A percentile compares a stretch with the other conserved stretches of the same genome.
phyloP scores from a whole-genome alignment of 441 rosid species.

The Euphorbia schlechtendalii region DNA sequence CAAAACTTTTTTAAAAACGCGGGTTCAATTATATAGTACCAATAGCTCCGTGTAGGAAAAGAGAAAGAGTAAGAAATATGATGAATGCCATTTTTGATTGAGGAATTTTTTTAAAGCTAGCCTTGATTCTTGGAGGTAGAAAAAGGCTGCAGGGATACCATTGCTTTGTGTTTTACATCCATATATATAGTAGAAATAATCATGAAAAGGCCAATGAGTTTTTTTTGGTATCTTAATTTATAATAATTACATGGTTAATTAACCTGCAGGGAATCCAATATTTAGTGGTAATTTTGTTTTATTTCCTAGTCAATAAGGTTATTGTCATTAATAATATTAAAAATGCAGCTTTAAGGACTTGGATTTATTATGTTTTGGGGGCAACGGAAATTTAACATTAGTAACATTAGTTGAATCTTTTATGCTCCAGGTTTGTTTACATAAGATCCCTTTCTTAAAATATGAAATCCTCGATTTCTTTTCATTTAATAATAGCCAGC shows the following conservation, averaged over 20 bases:
- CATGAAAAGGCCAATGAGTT: too few species aligned
- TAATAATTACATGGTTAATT: too few species aligned
- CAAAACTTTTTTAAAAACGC: too few species aligned
- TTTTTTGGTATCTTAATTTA: background rate
- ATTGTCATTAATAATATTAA: background rate
- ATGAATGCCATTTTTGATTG: constrained; percentile 17
- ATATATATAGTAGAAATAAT: constrained; percentile 12
- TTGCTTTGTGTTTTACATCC: background rate
- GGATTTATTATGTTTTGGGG: constrained; percentile 9
- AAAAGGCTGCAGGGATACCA: background rate
- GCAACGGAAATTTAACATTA: constrained; percentile 10
- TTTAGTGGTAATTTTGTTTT: too few species aligned
- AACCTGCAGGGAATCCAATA: too few species aligned
- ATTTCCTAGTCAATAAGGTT: background rate
- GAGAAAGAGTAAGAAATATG: constrained; percentile 24
- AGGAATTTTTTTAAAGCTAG: too few species aligned
- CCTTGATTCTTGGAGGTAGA: background rate
- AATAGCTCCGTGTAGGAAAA: constrained; percentile 29
- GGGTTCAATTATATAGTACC: too few species aligned
- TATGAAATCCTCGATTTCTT: background rate
- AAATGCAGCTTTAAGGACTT: background rate
- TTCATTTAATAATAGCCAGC: background rate
- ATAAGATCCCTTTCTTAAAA: background rate
- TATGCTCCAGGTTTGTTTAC: background rate
- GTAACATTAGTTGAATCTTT: background rate